Evolutionary conservation across 2,329 filamentous ascomycete genomes (phyloP), one percentile per base, ranked within the genome.

Genomic region (Cytospora piceicola): DNA sequence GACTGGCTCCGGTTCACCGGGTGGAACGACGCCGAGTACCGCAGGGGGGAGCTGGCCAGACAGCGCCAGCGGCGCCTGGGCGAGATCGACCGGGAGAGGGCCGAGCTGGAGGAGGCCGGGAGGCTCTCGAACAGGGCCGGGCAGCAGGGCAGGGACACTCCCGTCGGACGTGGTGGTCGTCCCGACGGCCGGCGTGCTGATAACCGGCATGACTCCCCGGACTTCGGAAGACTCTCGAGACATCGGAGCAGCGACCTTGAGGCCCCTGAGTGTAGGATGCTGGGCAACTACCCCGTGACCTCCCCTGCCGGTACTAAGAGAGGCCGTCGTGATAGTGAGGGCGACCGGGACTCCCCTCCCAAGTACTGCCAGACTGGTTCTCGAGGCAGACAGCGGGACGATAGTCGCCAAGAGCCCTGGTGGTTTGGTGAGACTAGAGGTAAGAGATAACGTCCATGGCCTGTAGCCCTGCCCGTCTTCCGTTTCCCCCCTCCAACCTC

Each of bases 1-100:
- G 60, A 66, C 49, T 62, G 63, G 58, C 54, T 65, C 8, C n/a
- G 34, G 15, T 56, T 39, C 14, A 56, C 58, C 12, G 52, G 61
- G 20, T 67, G 58, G 53, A n/a, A 58, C 57, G 17, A 29, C n/a
- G 3, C 9, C 22, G 20, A 39, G 9, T 62, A 15, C 30, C 66
- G 63, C 42, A 14, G 3, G 32, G 5, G n/a, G 4, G 46, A 61
- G 17, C 58, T 67, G 20, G n/a, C 22, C 27, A 30, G 53, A n/a
- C 32, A 53, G 14, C 66, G 58, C 24, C 65, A 53, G 22, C 63
- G 58, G 20, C 65, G 57, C 2, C 20, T 61, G 53, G 62, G 30
- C 52, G 53, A 67, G 29, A 54, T 61, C n/a, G 61, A 53, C 12
- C 29, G 42, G n/a, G 49, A 58, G 54, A 39, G 5, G 4, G 17